Evolutionary conservation across 352 stramenopile genomes (phyloP).

Genomic region (Sclerospora graminicola): DNA sequence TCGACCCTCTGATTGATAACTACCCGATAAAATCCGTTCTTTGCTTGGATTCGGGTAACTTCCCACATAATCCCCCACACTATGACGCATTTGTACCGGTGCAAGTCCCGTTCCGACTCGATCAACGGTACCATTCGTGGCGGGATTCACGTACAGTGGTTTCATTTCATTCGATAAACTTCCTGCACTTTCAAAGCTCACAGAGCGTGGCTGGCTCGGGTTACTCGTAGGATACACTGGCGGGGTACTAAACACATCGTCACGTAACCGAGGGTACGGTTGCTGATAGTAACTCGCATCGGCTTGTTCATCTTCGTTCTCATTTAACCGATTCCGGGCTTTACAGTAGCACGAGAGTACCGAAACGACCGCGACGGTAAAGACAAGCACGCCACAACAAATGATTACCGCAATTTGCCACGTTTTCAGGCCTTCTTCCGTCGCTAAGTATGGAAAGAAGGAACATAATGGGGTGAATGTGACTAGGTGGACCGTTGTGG

Average conservation of each 20-base stretch:
- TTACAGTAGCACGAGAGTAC: constrained; percentile 54
- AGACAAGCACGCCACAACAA: constrained; percentile 38
- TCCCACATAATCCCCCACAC: constrained; percentile 11
- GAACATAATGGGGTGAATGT: no score
- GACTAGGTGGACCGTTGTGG: no score
- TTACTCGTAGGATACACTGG: constrained; percentile 7
- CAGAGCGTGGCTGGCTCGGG: constrained; percentile 5
- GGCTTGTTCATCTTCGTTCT: constrained; percentile 34
- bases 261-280: constrained; percentile 8
- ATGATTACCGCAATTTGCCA: constrained; percentile 56
- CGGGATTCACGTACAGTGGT: constrained; percentile 18
- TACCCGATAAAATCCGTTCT: constrained; percentile 17
- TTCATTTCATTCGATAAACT: constrained; percentile 21
- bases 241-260: constrained; percentile 11
- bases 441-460: no score
- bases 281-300: constrained; percentile 37
- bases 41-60: constrained; percentile 8
- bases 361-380: constrained; percentile 35
- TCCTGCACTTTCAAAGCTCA: constrained; percentile 9
- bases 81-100: constrained; percentile 17
- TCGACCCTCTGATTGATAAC: constrained; percentile 16
- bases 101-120: constrained; percentile 20
- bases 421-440: constrained; percentile 20
- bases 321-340: constrained; percentile 32
- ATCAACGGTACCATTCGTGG: constrained; percentile 16